Percentiles rank a stretch among this genome's conserved stretches.
Evolutionary conservation across 306 rosid genomes (phyloP).

Genomic region (Abrus precatorius): DNA sequence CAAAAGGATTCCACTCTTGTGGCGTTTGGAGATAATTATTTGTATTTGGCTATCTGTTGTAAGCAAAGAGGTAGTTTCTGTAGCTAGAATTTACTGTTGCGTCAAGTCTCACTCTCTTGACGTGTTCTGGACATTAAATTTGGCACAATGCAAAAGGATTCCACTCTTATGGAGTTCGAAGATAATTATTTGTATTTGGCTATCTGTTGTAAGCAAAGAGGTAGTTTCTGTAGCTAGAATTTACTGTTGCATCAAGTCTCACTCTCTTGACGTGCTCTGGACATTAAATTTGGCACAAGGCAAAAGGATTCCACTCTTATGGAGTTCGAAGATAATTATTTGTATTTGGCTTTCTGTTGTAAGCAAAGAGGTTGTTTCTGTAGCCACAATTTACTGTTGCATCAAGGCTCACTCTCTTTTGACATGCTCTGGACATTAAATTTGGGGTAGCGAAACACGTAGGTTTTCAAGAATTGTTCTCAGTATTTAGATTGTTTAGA

Average conservation of each 20-base stretch:
- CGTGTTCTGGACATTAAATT: too few relatives aligned
- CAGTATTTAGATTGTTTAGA: not conserved
- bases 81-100: too few relatives aligned
- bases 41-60: too few relatives aligned
- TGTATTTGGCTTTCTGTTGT: not conserved
- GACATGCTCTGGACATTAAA: not conserved
- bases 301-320: not conserved
- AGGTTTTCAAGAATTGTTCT: slow-evolving; percentile 15
- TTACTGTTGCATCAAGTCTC: too few relatives aligned
- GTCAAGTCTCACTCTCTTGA: too few relatives aligned
- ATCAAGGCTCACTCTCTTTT: slow-evolving; percentile 23
- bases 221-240: too few relatives aligned
- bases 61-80: too few relatives aligned
- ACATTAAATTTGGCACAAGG: not conserved
- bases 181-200: too few relatives aligned
- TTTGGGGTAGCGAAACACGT: slow-evolving; percentile 21
- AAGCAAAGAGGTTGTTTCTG: slow-evolving; percentile 3
- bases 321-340: not conserved
- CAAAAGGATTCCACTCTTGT: not conserved
- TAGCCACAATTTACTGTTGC: not conserved
- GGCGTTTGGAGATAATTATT: too few relatives aligned
- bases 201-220: too few relatives aligned
- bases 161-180: too few relatives aligned
- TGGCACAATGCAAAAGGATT: too few relatives aligned
- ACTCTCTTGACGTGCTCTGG: slow-evolving; percentile 12